phyloP scores from a whole-genome alignment of 306 rosid species.

The Rubus idaeus region DNA sequence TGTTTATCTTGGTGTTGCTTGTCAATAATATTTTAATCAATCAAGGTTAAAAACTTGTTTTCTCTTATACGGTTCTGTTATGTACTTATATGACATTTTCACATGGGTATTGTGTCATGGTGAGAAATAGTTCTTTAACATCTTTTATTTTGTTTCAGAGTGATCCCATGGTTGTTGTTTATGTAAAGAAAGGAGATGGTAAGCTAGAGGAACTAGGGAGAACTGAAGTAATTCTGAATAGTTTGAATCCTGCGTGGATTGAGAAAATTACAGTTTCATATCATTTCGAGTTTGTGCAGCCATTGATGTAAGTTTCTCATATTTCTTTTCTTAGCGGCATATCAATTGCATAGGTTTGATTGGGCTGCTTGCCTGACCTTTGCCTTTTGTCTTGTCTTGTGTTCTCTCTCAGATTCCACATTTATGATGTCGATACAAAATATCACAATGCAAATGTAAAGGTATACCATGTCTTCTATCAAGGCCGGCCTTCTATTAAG shows the following conservation, averaged over 20 bases:
- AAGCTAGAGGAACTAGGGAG: conserved; percentile 73
- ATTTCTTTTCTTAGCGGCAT: not conserved
- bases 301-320: conserved; percentile 56
- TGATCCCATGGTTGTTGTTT: conserved; percentile 80
- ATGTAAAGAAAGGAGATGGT: conserved; percentile 51
- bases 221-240: conserved; percentile 76
- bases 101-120: not conserved
- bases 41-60: not conserved
- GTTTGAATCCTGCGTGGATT: conserved; percentile 73
- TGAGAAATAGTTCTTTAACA: not conserved
- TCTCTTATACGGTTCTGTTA: not conserved
- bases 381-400: conserved; percentile 10
- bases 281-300: conserved; percentile 79
- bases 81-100: not conserved
- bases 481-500: not conserved
- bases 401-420: conserved; percentile 54
- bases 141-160: conserved; percentile 34
- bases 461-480: conserved; percentile 43
- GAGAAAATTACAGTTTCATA: conserved; percentile 60
- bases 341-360: not conserved
- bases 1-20: not conserved
- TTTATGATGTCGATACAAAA: conserved; percentile 77
- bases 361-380: not conserved
- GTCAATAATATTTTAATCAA: not conserved
- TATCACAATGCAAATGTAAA: conserved; percentile 54